These are phyloP conservation scores for Helianthus tuberosus DNA, from an alignment of 129 eudicot genomes.

Conservation along the genomic window DNA sequence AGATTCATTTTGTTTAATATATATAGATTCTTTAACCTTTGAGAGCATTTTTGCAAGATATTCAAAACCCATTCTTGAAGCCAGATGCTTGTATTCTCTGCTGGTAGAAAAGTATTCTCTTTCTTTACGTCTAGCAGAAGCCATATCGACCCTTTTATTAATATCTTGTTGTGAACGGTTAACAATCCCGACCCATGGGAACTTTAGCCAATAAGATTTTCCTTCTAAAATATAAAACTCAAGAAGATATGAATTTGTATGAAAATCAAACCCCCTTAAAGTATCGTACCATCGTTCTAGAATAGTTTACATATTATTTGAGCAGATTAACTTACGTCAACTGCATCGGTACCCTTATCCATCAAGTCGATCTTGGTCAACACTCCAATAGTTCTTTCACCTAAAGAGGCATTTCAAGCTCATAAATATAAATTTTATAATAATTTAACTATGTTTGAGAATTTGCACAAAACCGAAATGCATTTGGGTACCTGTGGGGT, in stretches of 20 bases:
- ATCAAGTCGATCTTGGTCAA: slow-evolving; percentile 52
- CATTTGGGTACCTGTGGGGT: slow-evolving; percentile 44
- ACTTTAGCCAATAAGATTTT: slow-evolving; percentile 42
- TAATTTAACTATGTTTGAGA: background rate
- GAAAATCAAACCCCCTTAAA: background rate
- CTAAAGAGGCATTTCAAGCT: slow-evolving; percentile 17
- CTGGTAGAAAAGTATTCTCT: slow-evolving; percentile 47
- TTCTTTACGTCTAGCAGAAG: slow-evolving; percentile 46
- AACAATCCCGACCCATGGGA: slow-evolving; percentile 60
- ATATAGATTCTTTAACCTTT: slow-evolving; percentile 24
- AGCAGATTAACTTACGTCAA: slow-evolving; percentile 41
- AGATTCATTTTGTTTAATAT: no score
- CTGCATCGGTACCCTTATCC: slow-evolving; percentile 55
- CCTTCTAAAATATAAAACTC: slow-evolving; percentile 49
- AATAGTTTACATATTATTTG: background rate
- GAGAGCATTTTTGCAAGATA: slow-evolving; percentile 60
- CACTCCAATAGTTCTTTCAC: slow-evolving; percentile 54
- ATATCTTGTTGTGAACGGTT: slow-evolving; percentile 57
- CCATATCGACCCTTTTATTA: slow-evolving; percentile 46
- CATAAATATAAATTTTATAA: background rate
- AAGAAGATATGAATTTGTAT: background rate
- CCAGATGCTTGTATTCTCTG: slow-evolving; percentile 46
- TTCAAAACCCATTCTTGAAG: slow-evolving; percentile 54
- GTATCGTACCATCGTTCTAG: background rate
- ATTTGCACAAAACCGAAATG: background rate